These are phyloP conservation scores for Colletotrichum brevisporum DNA, from an alignment of 2,329 filamentous ascomycete species.

Conservation along the genomic window DNA sequence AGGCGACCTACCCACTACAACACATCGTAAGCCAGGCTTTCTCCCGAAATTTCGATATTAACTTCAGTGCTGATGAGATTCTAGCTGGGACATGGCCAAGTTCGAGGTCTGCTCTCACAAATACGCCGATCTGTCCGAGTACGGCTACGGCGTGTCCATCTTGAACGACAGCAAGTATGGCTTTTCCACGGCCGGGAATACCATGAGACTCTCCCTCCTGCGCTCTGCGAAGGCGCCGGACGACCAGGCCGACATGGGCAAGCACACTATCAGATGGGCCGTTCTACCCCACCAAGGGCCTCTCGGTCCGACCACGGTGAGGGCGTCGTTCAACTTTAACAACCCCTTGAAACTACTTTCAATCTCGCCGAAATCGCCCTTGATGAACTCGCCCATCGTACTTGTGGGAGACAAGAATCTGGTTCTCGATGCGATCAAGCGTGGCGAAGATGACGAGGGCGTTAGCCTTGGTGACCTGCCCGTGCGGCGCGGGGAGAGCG, in stretches of 20 bases:
- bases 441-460: too few species aligned
- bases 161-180: constrained; percentile 80
- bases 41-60: background rate
- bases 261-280: constrained; percentile 75
- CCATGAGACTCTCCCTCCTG: constrained; percentile 77
- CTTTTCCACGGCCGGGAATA: constrained; percentile 75
- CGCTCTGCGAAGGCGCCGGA: constrained; percentile 78
- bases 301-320: constrained; percentile 69
- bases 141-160: constrained; percentile 77
- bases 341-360: constrained; percentile 63
- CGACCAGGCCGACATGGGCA: constrained; percentile 78
- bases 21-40: constrained; percentile 64
- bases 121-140: constrained; percentile 79
- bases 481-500: constrained; percentile 51
- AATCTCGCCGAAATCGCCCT: background rate
- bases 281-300: constrained; percentile 74
- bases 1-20: constrained; percentile 79
- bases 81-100: constrained; percentile 79
- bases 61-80: background rate
- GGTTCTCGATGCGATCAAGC: too few species aligned
- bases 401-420: constrained; percentile 59
- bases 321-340: constrained; percentile 77
- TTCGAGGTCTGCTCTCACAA: constrained; percentile 85
- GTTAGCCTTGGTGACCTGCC: constrained; percentile 33
- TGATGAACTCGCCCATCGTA: constrained; percentile 55